Base-by-base conservation (phyloP, 495 filamentous ascomycete genomes). In the Xylaria flabelliformis region DNA sequence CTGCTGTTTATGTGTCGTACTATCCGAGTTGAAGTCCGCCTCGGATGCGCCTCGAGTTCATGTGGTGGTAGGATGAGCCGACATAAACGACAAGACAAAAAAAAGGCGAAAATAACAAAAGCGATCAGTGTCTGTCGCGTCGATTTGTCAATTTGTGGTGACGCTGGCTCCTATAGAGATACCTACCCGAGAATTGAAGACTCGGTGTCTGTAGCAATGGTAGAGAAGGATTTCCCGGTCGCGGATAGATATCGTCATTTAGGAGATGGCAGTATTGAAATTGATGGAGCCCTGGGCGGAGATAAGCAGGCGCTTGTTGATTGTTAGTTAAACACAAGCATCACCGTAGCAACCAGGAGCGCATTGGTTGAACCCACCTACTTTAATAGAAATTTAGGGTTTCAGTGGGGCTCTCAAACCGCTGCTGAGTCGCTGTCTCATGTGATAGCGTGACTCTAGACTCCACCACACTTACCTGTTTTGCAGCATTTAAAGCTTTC, bases 71-170 rank as follows among this genome's bases (percentile, higher is more conserved):
- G 59, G 55, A 66, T n/a, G 29, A 36, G 71, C 62, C 71, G 66
- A 72, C 77, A 79, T 76, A 75, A 77, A 77, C 66, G 9, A 29
- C 51, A 63, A 48, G 19, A 19, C n/a, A 15, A 15, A 26, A n/a
- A 58, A 58, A 46, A 29, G 26, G 44, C 29, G 17, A 48, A 36
- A 50, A 48, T 21, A 44, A 56, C 41, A 44, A 12, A 15, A 50
- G 39, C 12, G n/a, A 36, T 24, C n/a, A 19, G 21, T 42, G 29
- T 1, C 36, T 64, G 36, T 46, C 36, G 24, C 24, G 21, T 24
- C n/a, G 26, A 36, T 41, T 51, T 64, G 61, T 56, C 46, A 36
- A 24, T 42, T 55, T 1, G 56, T 19, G 21, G n/a, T 6, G 29
- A 13, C 6, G 58, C 3, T 21, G 24, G 34, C 58, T n/a, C 32